A percentile compares a stretch with the other conserved stretches of the same genome.
These are phyloP conservation scores for Odontarrhena argentea DNA, from an alignment of 345 rosid species.

Conservation along the genomic window DNA sequence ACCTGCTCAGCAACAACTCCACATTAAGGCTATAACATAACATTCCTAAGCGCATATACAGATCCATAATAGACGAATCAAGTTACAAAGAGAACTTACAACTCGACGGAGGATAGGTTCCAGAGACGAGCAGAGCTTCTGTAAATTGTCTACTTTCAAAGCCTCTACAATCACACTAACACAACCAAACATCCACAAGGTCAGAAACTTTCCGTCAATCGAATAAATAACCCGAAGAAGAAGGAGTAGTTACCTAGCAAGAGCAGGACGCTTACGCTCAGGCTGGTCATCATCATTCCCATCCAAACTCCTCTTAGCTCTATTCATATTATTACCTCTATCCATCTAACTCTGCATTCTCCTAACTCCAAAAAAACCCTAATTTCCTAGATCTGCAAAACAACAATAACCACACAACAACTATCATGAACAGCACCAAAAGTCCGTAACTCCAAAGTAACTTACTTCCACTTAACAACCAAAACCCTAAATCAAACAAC, in stretches of 20 bases:
- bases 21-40: neutral
- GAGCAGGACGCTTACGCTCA: conserved; percentile 75
- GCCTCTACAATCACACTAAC: conserved; percentile 96
- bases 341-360: conserved; percentile 58
- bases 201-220: conserved; percentile 25
- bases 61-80: conserved; percentile 5
- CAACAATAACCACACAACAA: conserved; percentile 9
- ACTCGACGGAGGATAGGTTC: conserved; percentile 98
- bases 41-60: neutral
- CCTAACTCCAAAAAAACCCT: conserved; percentile 24
- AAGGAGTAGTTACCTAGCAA: conserved; percentile 53
- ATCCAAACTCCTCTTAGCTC: conserved; percentile 66
- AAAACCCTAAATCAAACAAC: neutral
- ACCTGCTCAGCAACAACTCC: conserved; percentile 58
- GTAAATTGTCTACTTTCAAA: conserved; percentile 91
- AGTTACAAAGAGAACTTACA: conserved; percentile 52
- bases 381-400: conserved; percentile 43
- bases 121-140: conserved; percentile 95
- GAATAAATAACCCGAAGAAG: neutral
- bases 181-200: conserved; percentile 18
- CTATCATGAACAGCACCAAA: neutral
- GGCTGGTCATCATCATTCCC: conserved; percentile 64
- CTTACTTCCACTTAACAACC: neutral
- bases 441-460: conserved; percentile 10
- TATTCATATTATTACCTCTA: conserved; percentile 61